Conservation (phyloP, 352 stramenopile species). For the Blastocystis hominis region DNA sequence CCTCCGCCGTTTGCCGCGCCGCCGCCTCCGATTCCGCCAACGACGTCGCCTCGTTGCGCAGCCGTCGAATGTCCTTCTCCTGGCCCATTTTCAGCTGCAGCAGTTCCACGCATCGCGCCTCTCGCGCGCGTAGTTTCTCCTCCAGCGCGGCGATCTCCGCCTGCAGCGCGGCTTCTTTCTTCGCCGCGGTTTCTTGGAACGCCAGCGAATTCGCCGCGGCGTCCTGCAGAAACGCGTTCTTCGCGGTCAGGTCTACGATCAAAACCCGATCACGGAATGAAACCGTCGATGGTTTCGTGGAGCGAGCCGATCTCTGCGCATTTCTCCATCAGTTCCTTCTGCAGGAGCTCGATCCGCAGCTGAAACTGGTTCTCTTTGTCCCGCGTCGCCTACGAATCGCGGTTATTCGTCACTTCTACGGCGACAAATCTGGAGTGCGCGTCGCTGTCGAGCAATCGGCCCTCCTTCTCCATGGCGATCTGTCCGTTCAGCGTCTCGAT, state of each 20-base stretch:
- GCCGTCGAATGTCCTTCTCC: neutral
- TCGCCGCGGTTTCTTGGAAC: neutral
- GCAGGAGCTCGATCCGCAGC: constrained; percentile 16
- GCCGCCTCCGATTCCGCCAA: neutral
- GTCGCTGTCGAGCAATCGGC: neutral
- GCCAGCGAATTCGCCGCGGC: constrained; percentile 5
- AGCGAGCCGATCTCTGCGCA: neutral
- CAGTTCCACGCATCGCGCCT: constrained; percentile 1
- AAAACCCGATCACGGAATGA: no score
- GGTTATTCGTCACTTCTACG: neutral
- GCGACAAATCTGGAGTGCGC: neutral
- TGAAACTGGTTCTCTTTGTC: constrained; percentile 33
- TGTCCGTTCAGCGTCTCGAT: constrained; percentile 13
- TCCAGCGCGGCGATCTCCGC: neutral
- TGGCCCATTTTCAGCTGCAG: constrained; percentile 3
- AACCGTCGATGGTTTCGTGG: neutral
- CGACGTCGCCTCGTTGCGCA: neutral
- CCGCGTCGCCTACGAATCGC: neutral
- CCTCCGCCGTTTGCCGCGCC: neutral
- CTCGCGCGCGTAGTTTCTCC: neutral
- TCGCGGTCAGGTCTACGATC: neutral
- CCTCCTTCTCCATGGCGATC: constrained; percentile 2
- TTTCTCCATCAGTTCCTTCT: constrained; percentile 2
- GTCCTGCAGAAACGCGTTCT: neutral
- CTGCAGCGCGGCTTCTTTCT: neutral